A percentile compares a stretch with the other conserved stretches of the same genome.
phyloP scores from a whole-genome alignment of 768 basidiomycete genomes.

The Tricholoma sp. region DNA sequence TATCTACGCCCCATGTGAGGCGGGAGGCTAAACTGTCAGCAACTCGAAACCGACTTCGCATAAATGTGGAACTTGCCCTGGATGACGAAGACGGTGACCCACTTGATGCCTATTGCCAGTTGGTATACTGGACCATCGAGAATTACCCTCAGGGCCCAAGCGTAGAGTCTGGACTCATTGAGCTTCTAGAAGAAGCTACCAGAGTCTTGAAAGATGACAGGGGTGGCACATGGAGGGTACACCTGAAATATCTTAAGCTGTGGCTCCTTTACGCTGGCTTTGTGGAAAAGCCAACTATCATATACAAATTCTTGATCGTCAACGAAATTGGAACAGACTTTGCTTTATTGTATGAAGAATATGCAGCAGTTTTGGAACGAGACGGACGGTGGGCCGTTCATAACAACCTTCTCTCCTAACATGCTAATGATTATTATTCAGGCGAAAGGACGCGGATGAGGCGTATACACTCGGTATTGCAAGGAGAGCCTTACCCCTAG shows the following conservation, averaged over 20 bases:
- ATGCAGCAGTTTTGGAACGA: conserved; percentile 78
- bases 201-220: conserved; percentile 75
- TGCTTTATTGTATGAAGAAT: conserved; percentile 88
- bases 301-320: conserved; percentile 85
- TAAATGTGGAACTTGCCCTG: conserved; percentile 70
- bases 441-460: conserved; percentile 85
- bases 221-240: conserved; percentile 67
- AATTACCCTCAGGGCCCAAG: conserved; percentile 93
- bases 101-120: conserved; percentile 78
- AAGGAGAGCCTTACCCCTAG: conserved; percentile 73
- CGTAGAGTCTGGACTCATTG: conserved; percentile 85
- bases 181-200: conserved; percentile 89
- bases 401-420: conserved; percentile 1
- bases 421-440: conserved; percentile 24
- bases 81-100: conserved; percentile 82
- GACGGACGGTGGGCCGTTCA: conserved; percentile 59
- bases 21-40: conserved; percentile 65
- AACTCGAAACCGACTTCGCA: conserved; percentile 59
- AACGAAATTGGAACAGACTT: conserved; percentile 86
- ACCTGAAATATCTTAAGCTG: conserved; percentile 85
- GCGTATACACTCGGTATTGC: conserved; percentile 87
- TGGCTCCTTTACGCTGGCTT: conserved; percentile 94
- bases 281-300: conserved; percentile 83
- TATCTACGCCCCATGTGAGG: conserved; percentile 73
- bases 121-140: conserved; percentile 90